Evolutionary conservation across 805 yeast species (phyloP), one percentile per base, ranked within the genome.

Genomic region (Yarrowia sp.): DNA sequence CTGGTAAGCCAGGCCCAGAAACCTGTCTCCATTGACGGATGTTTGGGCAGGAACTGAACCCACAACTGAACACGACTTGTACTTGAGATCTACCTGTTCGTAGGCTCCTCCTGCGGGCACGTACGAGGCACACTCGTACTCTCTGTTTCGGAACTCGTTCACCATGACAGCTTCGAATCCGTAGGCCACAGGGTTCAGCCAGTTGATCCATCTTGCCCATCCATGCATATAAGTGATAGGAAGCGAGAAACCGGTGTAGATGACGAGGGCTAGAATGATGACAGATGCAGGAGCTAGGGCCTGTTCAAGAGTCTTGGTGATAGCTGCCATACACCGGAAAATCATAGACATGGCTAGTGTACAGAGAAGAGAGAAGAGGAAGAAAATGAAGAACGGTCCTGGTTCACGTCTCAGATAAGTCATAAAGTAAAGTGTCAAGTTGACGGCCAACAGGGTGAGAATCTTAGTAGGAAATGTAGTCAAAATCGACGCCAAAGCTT

Each of bases 401-500:
- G 87, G 83, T 1, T 75, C 73, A 70, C 87, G 79, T 72, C 85
- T 78, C 67, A 87, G 80, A 71, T 85, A 76, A 9, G 83, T 81
- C 82, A 87, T 76, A 73, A 86, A 87, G 75, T 86, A 87, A 68
- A 79, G 77, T 12, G 81, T 74, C 60, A 86, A 72, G 71, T 82
- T 82, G 78, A 87, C 86, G 3, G 77, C 75, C 43, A 85, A 69
- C 20, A 82, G 76, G 14, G 81, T 77, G n/a, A 79, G 42, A 15
- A 84, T 53, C 72, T 85, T 85, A 61, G 81, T 74, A 4, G 89
- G 90, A 39, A 86, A 70, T 71, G 87, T 89, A 10, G 88, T 80
- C 17, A 86, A 69, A 68, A 87, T 81, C 1, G 87, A 83, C 0
- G 90, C 87, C 55, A 87, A 72, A 0, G 91, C 89, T 73, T 87